Percentiles rank a stretch among this genome's conserved stretches.
Conservation (phyloP, 305 asterid species). For the Euphrasia arctica region DNA sequence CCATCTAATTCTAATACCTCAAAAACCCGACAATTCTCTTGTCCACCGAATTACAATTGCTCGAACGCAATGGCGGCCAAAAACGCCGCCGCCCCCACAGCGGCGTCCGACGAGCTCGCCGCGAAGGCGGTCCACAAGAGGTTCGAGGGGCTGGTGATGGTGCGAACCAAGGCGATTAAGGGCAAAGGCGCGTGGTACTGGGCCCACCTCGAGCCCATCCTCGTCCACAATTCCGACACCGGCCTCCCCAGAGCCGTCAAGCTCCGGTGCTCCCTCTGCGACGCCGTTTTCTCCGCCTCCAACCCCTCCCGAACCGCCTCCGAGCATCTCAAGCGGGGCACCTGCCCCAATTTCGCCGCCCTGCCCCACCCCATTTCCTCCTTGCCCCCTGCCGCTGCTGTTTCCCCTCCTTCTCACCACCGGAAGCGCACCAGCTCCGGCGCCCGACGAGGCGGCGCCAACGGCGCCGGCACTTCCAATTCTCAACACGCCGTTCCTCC, state of each 20-base stretch:
- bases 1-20: constrained; percentile 6
- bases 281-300: constrained; percentile 93
- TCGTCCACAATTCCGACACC: constrained; percentile 67
- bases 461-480: constrained; percentile 5
- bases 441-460: constrained; percentile 24
- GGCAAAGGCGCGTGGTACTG: constrained; percentile 99
- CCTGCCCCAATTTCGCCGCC: constrained; percentile 85
- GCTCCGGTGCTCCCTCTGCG: constrained; percentile 85
- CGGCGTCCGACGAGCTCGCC: constrained; percentile 51
- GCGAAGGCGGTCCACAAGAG: constrained; percentile 82
- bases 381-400: constrained; percentile 35
- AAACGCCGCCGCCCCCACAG: constrained; percentile 28
- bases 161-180: constrained; percentile 78
- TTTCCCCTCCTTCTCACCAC: constrained; percentile 30
- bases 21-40: constrained; percentile 1
- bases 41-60: neutral
- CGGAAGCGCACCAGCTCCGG: constrained; percentile 38
- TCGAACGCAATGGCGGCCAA: constrained; percentile 42
- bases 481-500: constrained; percentile 36
- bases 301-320: constrained; percentile 97
- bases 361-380: constrained; percentile 63
- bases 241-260: constrained; percentile 87
- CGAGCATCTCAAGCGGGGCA: constrained; percentile 92
- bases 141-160: constrained; percentile 74
- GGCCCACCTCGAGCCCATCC: constrained; percentile 92